A percentile compares a stretch with the other conserved stretches of the same genome.
These are phyloP conservation scores for Globisporangium nodosum DNA, from an alignment of 352 stramenopile genomes.

Conservation along the genomic window DNA sequence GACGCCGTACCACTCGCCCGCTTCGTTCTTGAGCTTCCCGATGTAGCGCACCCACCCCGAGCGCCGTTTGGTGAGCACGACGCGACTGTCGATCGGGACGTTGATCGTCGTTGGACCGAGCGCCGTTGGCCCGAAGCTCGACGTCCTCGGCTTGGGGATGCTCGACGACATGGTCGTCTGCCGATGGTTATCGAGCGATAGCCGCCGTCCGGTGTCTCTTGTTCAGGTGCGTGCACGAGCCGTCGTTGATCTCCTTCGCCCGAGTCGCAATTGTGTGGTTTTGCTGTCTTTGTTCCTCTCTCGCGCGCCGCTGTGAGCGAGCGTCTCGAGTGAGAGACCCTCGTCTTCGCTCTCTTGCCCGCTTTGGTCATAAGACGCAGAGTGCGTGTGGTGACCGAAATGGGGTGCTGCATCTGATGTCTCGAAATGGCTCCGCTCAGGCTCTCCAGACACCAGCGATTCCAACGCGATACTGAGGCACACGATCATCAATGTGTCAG, in stretches of 20 bases:
- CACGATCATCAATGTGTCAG: too few relatives aligned
- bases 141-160: conserved; percentile 12
- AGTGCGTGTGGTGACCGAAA: too few relatives aligned
- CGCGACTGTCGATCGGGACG: conserved; percentile 45
- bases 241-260: background rate
- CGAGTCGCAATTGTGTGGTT: background rate
- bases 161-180: conserved; percentile 9
- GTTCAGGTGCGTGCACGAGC: too few relatives aligned
- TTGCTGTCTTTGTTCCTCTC: background rate
- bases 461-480: too few relatives aligned
- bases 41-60: conserved; percentile 55
- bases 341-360: too few relatives aligned
- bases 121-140: conserved; percentile 6
- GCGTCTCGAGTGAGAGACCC: too few relatives aligned
- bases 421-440: too few relatives aligned
- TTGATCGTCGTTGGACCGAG: conserved; percentile 23
- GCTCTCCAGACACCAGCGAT: too few relatives aligned
- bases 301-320: too few relatives aligned
- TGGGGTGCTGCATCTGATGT: too few relatives aligned
- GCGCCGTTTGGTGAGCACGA: conserved; percentile 52
- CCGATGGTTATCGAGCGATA: background rate
- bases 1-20: conserved; percentile 65
- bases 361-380: too few relatives aligned
- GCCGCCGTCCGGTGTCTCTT: background rate
- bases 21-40: conserved; percentile 46